Percentiles rank a stretch among this genome's conserved stretches.
Conservation (phyloP, 2,329 filamentous ascomycete species). For the Trichophyton schoenleinii region DNA sequence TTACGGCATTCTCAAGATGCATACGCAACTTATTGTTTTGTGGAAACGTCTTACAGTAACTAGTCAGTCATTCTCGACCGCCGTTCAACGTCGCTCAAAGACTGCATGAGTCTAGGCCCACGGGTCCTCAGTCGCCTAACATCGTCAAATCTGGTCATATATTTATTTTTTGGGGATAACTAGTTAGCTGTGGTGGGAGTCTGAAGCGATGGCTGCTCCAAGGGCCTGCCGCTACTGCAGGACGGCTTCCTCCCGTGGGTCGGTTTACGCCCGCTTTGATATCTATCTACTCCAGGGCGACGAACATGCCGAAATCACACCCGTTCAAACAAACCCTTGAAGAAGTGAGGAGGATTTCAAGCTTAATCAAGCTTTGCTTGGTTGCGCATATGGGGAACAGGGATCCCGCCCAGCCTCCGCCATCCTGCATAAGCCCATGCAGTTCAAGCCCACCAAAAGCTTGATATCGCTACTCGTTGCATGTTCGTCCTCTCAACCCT, state of each 20-base stretch:
- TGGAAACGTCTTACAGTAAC: not conserved
- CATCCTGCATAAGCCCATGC: slow-evolving; percentile 1
- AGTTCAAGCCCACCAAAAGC: not conserved
- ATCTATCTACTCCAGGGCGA: not conserved
- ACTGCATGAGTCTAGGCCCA: not conserved
- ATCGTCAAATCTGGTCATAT: not conserved
- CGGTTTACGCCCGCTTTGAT: no score
- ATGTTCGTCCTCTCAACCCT: not conserved
- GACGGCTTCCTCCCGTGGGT: not conserved
- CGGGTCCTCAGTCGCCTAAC: not conserved
- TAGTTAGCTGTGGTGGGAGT: not conserved
- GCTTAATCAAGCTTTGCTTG: slow-evolving; percentile 3
- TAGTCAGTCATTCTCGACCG: not conserved
- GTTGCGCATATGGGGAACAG: not conserved
- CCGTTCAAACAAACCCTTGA: not conserved
- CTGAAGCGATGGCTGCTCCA: not conserved
- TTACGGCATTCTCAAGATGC: not conserved
- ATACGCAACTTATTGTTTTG: not conserved
- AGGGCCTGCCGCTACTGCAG: not conserved
- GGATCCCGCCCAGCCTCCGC: not conserved
- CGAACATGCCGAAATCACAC: not conserved
- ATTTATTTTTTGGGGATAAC: not conserved
- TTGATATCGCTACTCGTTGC: not conserved
- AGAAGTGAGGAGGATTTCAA: not conserved
- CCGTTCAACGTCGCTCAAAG: not conserved